Percentiles rank a stretch among this genome's conserved stretches.
Evolutionary conservation across 495 filamentous ascomycete species (phyloP).

Genomic region (Aspergillus cristatus): DNA sequence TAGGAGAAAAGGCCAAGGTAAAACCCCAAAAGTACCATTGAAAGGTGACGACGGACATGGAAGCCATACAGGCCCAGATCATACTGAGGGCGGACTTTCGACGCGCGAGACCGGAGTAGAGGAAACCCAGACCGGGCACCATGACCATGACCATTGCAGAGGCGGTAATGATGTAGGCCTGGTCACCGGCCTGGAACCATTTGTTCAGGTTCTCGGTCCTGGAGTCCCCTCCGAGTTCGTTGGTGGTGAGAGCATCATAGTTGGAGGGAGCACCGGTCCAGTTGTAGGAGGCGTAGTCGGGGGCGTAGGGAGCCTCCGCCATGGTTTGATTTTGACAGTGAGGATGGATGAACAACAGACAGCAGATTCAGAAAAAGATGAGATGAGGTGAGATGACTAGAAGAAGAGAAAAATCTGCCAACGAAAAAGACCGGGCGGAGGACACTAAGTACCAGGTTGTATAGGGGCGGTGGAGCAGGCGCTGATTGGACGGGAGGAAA

Average conservation of each 20-base stretch:
- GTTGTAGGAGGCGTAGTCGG: constrained; percentile 58
- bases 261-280: constrained; percentile 67
- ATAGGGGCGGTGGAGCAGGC: no score
- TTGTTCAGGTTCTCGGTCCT: constrained; percentile 77
- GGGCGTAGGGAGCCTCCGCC: constrained; percentile 25
- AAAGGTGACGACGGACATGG: constrained; percentile 56
- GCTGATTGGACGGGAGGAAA: no score
- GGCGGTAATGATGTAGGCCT: constrained; percentile 83
- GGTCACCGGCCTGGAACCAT: constrained; percentile 67
- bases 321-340: constrained; percentile 7
- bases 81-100: constrained; percentile 59
- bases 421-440: no score
- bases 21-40: constrained; percentile 75
- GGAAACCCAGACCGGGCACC: constrained; percentile 65
- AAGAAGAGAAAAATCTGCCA: not conserved
- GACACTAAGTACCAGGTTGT: no score
- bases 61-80: constrained; percentile 63
- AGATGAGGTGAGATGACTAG: constrained; percentile 4
- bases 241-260: constrained; percentile 64
- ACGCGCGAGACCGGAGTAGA: constrained; percentile 56
- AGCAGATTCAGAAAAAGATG: not conserved
- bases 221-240: constrained; percentile 67
- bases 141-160: constrained; percentile 95
- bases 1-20: constrained; percentile 57
- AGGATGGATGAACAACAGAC: not conserved